Evolutionary conservation across 106 monocot species (phyloP).

Genomic region (Narthecium ossifragum): DNA sequence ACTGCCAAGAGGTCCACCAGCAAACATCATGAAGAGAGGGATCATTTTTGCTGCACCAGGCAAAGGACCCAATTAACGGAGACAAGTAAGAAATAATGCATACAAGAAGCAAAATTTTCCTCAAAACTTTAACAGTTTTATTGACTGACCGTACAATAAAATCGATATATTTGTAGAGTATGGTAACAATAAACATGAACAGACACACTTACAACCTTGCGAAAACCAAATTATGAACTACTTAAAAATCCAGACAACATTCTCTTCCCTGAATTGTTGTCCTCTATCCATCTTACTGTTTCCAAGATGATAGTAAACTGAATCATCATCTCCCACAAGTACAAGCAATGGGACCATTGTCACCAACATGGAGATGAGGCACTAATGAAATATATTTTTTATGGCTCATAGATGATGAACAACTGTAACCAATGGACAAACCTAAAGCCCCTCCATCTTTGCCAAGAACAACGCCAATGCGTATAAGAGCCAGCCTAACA

Average conservation of each 20-base stretch:
- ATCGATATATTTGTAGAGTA: too few relatives aligned
- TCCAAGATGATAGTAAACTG: neutral
- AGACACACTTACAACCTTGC: too few relatives aligned
- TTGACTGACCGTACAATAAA: too few relatives aligned
- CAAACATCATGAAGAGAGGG: conserved; percentile 84
- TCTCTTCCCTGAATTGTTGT: neutral
- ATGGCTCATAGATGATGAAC: neutral
- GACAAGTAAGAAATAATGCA: too few relatives aligned
- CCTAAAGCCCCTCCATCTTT: conserved; percentile 92
- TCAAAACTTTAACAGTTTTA: too few relatives aligned
- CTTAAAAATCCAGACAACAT: neutral
- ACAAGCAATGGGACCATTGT: neutral
- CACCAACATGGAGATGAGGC: too few relatives aligned
- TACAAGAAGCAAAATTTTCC: too few relatives aligned
- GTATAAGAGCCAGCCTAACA: conserved; percentile 66
- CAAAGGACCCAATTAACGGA: too few relatives aligned
- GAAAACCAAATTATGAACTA: too few relatives aligned
- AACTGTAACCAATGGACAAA: conserved; percentile 12
- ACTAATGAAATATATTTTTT: too few relatives aligned
- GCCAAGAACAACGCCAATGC: conserved; percentile 84
- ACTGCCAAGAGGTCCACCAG: conserved; percentile 76
- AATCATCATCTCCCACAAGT: neutral
- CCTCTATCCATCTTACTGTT: too few relatives aligned
- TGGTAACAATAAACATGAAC: too few relatives aligned
- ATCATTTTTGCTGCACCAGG: conserved; percentile 79